Evolutionary conservation across 164 flowering plant species (phyloP), one percentile per base, ranked within the genome.

Genomic region (Saururus chinensis): DNA sequence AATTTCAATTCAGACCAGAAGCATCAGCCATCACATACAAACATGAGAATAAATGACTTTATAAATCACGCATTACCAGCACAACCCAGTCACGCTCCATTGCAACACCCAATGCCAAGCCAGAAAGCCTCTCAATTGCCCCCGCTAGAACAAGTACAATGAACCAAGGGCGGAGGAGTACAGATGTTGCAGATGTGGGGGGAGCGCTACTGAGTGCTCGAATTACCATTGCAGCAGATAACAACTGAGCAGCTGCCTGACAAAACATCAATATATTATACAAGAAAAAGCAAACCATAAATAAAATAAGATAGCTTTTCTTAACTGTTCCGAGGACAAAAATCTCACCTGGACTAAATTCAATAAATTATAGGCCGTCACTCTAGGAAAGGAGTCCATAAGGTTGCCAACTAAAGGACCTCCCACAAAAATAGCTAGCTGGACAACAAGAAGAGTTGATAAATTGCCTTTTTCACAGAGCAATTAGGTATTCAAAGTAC

Each of bases 1-100:
- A n/a, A 10, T 48, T 53, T 20, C 56, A 4, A 9, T 5, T 20
- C 12, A 7, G 41, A 17, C 14, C 48, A 57, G 23, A n/a, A 57
- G 45, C 23, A 41, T 53, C 23, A 64, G 24, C 53, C 26, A 30
- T 25, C 24, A 41, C 13, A 20, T 35, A 4, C 67, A 30, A 40
- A 22, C 60, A 17, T 13, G n/a, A 49, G 16, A 12, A 20, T 6
- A 51, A 22, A 57, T 30, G 4, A 23, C 3, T 3, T 13, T 17
- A 54, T 23, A 63, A 41, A 20, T n/a, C 51, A 17, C 37, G 60
- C 53, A 69, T 19, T 82, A 91, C 97, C 97, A 84, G 77, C 23
- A 95, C 97, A 74, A 91, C 95, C 99, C 99, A 95, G 71, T 95
- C 99, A 59, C 96, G 95, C 74, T 95, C 96, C 80, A 83, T 75